Percentiles rank a stretch among this genome's conserved stretches.
Conservation (phyloP, 2,329 filamentous ascomycete genomes). For the Sarocladiaceae sp. region DNA sequence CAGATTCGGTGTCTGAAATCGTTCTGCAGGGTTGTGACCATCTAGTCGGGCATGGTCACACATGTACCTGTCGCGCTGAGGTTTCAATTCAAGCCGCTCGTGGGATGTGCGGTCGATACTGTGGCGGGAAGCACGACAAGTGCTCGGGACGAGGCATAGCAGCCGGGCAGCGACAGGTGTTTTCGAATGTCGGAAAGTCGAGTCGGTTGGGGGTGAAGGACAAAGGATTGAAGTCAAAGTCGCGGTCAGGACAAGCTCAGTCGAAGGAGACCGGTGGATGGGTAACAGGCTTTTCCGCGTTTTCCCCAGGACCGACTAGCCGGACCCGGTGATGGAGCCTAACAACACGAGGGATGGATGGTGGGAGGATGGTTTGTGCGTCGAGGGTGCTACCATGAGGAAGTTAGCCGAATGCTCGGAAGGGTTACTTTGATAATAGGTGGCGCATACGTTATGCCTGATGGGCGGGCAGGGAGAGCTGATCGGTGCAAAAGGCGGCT, state of each 20-base stretch:
- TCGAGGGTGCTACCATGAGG: no score
- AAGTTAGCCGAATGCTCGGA: no score
- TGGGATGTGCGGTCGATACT: background rate
- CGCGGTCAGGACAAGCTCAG: background rate
- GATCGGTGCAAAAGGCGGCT: no score
- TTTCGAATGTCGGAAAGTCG: background rate
- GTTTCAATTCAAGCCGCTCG: background rate
- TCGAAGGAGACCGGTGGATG: background rate
- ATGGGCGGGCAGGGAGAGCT: no score
- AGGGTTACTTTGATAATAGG: no score
- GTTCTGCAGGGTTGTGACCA: no score
- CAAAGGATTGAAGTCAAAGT: background rate
- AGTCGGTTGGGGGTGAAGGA: background rate
- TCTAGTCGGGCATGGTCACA: background rate
- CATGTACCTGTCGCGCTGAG: background rate
- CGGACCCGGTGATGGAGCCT: slow-evolving; percentile 2
- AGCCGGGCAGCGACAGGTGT: background rate
- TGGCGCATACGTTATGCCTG: no score
- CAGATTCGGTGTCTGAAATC: no score
- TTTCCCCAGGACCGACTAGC: slow-evolving; percentile 5
- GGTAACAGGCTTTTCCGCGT: background rate
- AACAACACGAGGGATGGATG: no score
- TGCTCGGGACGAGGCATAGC: background rate
- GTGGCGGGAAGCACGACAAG: background rate
- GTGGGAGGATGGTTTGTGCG: no score